Evolutionary conservation across 2,329 filamentous ascomycete genomes (phyloP).

Genomic region (Ophiostoma novo-ulmi): DNA sequence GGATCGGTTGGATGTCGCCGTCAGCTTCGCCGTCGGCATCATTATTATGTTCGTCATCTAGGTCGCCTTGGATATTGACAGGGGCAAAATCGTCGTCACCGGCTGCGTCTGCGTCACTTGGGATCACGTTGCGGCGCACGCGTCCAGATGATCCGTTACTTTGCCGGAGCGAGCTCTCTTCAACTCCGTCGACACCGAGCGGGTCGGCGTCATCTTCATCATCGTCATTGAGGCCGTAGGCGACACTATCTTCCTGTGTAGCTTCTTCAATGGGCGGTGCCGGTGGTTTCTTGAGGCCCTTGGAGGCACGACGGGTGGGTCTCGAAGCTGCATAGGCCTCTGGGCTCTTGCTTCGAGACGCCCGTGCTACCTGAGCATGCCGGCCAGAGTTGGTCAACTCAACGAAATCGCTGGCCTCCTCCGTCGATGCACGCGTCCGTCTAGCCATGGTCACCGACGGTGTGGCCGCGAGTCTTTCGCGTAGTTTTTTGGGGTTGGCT

Average conservation of each 20-base stretch:
- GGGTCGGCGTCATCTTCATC: slow-evolving; percentile 22
- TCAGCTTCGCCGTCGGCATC: slow-evolving; percentile 31
- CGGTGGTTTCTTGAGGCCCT: slow-evolving; percentile 47
- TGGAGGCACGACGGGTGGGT: slow-evolving; percentile 46
- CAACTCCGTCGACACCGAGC: neutral
- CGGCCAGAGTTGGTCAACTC: slow-evolving; percentile 58
- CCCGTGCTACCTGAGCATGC: slow-evolving; percentile 47
- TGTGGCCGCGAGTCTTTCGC: slow-evolving; percentile 22
- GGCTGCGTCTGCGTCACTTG: slow-evolving; percentile 37
- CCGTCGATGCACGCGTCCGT: slow-evolving; percentile 51
- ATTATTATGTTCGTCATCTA: slow-evolving; percentile 28
- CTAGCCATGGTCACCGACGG: slow-evolving; percentile 34
- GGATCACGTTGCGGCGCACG: neutral
- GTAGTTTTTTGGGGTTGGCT: slow-evolving; percentile 25
- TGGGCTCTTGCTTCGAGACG: slow-evolving; percentile 53
- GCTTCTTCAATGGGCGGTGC: slow-evolving; percentile 45
- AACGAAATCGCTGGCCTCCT: slow-evolving; percentile 51
- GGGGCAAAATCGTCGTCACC: slow-evolving; percentile 15
- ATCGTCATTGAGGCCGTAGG: slow-evolving; percentile 24
- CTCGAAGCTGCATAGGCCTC: slow-evolving; percentile 40
- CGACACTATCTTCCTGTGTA: slow-evolving; percentile 41
- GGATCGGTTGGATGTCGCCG: slow-evolving; percentile 7
- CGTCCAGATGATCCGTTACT: neutral
- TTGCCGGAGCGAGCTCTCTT: neutral
- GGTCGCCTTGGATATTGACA: slow-evolving; percentile 21